Base-by-base conservation (phyloP, 2,329 filamentous ascomycete species). In the Talaromyces islandicus region DNA sequence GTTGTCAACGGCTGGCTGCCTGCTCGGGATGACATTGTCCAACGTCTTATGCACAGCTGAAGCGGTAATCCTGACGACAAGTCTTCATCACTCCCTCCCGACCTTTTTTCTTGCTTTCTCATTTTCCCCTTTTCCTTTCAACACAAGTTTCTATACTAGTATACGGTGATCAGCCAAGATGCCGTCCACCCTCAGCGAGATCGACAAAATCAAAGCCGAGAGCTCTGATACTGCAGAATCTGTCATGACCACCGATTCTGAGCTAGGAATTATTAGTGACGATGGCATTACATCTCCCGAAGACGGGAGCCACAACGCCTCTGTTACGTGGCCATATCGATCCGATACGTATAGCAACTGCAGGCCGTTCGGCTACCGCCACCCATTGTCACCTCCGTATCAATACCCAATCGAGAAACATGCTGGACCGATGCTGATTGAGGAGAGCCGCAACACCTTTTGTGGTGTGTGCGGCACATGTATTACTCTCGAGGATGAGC, bases 31-130 rank as follows among this genome's bases (percentile, higher is more conserved):
- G 25, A 51, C 48, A 51, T 27, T 24, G 24, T 25, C 48, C 9
- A 46, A 48, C 11, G 43, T 48, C 43, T 24, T 21, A 48, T 24
- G 21, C n/a, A 24, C n/a, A 19, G 43, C 29, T 59, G 21, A 43
- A 56, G 58, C 53, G 58, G 58, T 59, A 55, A 59, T 59, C 38
- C 48, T 56, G 58, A 56, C 58, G 58, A 56, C 50, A 55, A 54
- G 35, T 51, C 35, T 38, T 25, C 10, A 24, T 21, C 12, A 19
- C 24, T 21, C 30, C 19, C n/a, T n/a, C n/a, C n/a, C n/a, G n/a
- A 9, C 17, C 24, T 17, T 43, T 55, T 9, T 9, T 30, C 10
- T 32, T 32, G 11, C 12, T n/a, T 9, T 30, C 52, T 27, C n/a
- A 41, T 24, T 27, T 3, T 41, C 11, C 3, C 21, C 27, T 46